Base-by-base conservation (phyloP, 176 grass and related monocot genomes). In the Raddia guianensis region DNA sequence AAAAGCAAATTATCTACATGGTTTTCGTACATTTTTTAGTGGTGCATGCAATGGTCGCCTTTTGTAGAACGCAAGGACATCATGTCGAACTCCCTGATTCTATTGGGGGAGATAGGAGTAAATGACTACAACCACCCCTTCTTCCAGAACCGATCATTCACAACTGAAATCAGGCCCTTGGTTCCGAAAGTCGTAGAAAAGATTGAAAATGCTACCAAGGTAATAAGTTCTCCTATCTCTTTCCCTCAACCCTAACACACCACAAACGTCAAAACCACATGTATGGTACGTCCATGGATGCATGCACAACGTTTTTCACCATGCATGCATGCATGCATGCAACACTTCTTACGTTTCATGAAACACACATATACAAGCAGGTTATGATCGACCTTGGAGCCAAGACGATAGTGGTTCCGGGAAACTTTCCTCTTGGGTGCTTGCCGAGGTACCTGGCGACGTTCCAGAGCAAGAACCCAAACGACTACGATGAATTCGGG, bases 61-160 rank as follows among this genome's bases (percentile, higher is more conserved):
- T 6, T 15, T 52, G 50, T 52, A 52, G 50, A 52, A 52, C 50
- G 63, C 5, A 12, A 33, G 32, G 46, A 70, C 3, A 54, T 81
- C 33, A 35, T 81, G 78, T 18, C 52, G 13, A 81, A 45, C 35
- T 87, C 85, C 1, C 35, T 87, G 9, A 70, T 82, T 55, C 9
- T 89, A 1, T 6, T 91, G 50, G 86, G 92, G 21, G 87, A 87
- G 75, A 78, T 94, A 1, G 92, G 88, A 32, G 16, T 32, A 19
- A 94, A 94, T 54, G 92, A 91, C 76, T 89, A 91, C 62, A 89
- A 89, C 76, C 71, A 91, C 19, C 79, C 37, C 16, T 60, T 94
- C 13, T 57, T 86, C 37, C 86, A 89, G 60, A 80, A 86, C 50
- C 73, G 49, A 19, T 70, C 75, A 12, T 87, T 87, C 53, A 46